Base-by-base conservation (phyloP, 768 basidiomycete genomes). In the Albatrellus ellisii region DNA sequence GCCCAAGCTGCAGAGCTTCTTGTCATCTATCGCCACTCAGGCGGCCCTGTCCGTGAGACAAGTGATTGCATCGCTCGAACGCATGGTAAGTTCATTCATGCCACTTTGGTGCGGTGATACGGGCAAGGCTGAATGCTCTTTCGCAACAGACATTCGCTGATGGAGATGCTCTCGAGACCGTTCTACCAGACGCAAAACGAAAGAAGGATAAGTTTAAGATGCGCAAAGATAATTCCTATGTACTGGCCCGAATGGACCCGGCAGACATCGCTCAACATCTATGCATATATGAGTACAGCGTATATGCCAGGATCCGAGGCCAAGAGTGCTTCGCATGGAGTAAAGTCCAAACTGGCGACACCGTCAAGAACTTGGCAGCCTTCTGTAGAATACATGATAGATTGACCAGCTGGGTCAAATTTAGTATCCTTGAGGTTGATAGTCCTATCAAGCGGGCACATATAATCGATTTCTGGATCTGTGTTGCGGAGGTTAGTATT, bases 181-280 rank as follows among this genome's bases (percentile, higher is more conserved):
- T 26, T 15, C 12, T 43, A 28, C 53, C 21, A 2, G 52, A 37
- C 32, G 51, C 53, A 14, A 55, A 49, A 15, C 49, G 58, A 9
- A 53, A 66, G 29, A 62, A 65, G 26, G 64, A 31, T 12, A 31
- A 36, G 20, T 18, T 22, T 12, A 36, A 59, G 47, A 72, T 68
- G 50, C 62, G 65, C 17, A 73, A 70, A 51, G 54, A 64, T 4
- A 67, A 69, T 43, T 75, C 69, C 54, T 67, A 73, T 49, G 81
- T 83, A 38, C 57, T 91, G 14, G 55, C 74, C 10, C 72, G 75
- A 49, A 65, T 83, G 45, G 77, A 84, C 50, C 68, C 85, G 1
- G 54, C 69, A 17, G 75, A 80, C 42, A 53, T 94, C 26, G 88
- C 88, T 0, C 75, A 88, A 32, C 88, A 92, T 52, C 64, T 94